Percentiles rank a stretch among this genome's conserved stretches.
Conservation (phyloP, 2,329 filamentous ascomycete species). For the Cryphonectria nitschkei region DNA sequence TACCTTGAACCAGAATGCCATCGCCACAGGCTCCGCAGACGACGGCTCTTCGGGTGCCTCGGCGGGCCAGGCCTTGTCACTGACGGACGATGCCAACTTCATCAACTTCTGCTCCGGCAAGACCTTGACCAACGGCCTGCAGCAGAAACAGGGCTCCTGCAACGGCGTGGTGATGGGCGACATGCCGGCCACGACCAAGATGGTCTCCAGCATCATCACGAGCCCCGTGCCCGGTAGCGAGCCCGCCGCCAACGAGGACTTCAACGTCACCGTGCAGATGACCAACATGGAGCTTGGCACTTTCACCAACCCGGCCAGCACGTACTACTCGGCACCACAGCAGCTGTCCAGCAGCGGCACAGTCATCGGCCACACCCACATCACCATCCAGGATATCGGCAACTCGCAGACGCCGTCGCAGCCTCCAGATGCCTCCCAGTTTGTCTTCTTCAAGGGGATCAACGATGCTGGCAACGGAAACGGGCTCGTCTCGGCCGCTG, state of each 20-base stretch:
- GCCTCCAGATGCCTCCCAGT: slow-evolving; percentile 57
- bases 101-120: slow-evolving; percentile 64
- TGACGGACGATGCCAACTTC: slow-evolving; percentile 53
- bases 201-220: slow-evolving; percentile 62
- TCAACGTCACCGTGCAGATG: slow-evolving; percentile 56
- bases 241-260: slow-evolving; percentile 45
- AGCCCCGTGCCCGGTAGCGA: slow-evolving; percentile 51
- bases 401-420: slow-evolving; percentile 52
- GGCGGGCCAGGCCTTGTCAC: slow-evolving; percentile 22
- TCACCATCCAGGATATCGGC: slow-evolving; percentile 62
- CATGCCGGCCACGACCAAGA: slow-evolving; percentile 56
- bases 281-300: slow-evolving; percentile 57
- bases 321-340: slow-evolving; percentile 64
- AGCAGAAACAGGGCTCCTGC: slow-evolving; percentile 63
- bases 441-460: slow-evolving; percentile 42
- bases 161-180: slow-evolving; percentile 67
- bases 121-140: slow-evolving; percentile 63
- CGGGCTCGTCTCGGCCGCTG: slow-evolving; percentile 38
- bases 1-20: slow-evolving; percentile 43
- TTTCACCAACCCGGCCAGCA: slow-evolving; percentile 63
- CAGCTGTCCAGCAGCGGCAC: slow-evolving; percentile 42
- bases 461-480: slow-evolving; percentile 40
- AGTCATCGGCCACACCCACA: slow-evolving; percentile 61
- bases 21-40: slow-evolving; percentile 34
- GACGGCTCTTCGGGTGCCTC: slow-evolving; percentile 28